These are phyloP conservation scores for Atalantia buxifolia DNA, from an alignment of 345 rosid genomes.

Conservation along the genomic window DNA sequence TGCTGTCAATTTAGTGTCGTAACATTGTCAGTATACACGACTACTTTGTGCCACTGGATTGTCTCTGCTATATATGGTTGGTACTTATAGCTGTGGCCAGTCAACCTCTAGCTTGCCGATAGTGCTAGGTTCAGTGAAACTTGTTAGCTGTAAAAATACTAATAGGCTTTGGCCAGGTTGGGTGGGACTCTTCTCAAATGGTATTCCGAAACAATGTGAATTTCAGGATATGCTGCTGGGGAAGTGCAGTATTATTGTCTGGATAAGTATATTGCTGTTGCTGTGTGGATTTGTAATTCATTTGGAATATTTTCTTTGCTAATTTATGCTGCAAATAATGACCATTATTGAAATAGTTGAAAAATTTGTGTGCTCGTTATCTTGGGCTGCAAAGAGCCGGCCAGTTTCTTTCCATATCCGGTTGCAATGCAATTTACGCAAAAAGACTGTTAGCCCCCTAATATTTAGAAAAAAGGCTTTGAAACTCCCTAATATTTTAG, in stretches of 20 bases:
- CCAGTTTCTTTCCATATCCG: not conserved
- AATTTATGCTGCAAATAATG: not conserved
- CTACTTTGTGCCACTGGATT: not conserved
- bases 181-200: too few relatives aligned
- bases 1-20: not conserved
- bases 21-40: not conserved
- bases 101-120: not conserved
- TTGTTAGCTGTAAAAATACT: not conserved
- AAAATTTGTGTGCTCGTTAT: not conserved
- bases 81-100: not conserved
- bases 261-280: not conserved
- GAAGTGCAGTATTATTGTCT: not conserved
- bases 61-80: not conserved
- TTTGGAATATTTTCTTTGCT: not conserved
- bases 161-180: too few relatives aligned
- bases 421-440: not conserved
- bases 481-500: too few relatives aligned
- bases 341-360: not conserved
- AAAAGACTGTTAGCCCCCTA: too few relatives aligned
- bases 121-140: not conserved
- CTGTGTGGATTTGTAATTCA: not conserved
- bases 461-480: too few relatives aligned
- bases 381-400: not conserved
- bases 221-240: too few relatives aligned
- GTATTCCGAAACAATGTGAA: too few relatives aligned